phyloP scores from a whole-genome alignment of 345 rosid genomes.

The Sisymbrium irio region DNA sequence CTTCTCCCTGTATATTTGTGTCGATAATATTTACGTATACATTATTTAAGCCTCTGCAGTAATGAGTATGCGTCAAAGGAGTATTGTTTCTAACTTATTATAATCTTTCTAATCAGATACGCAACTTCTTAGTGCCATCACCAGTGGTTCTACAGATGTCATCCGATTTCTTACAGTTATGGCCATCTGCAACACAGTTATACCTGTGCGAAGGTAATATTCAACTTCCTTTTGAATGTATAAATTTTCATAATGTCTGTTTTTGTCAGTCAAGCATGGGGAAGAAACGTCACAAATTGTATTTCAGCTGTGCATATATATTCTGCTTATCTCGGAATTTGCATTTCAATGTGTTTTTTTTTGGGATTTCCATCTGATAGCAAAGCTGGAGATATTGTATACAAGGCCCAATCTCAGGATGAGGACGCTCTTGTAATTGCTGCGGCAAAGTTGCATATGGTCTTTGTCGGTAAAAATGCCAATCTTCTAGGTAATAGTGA shows the following conservation, averaged over 20 bases:
- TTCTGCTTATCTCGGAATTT: background rate
- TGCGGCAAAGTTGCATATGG: conserved; percentile 87
- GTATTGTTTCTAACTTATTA: conserved; percentile 15
- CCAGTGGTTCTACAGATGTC: conserved; percentile 78
- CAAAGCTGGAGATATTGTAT: conserved; percentile 72
- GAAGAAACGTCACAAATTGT: background rate
- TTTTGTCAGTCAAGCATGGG: background rate
- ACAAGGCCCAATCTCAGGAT: conserved; percentile 98
- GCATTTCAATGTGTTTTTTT: background rate
- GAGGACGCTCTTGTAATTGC: conserved; percentile 98
- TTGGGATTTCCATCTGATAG: conserved; percentile 39
- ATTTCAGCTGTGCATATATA: background rate
- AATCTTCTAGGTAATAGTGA: conserved; percentile 64
- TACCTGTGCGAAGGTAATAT: conserved; percentile 75
- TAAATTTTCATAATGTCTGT: background rate
- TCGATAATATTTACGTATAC: background rate
- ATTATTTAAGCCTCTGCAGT: conserved; percentile 14
- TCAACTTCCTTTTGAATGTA: background rate
- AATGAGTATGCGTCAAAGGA: conserved; percentile 2
- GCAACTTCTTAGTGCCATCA: conserved; percentile 64
- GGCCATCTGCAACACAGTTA: conserved; percentile 94
- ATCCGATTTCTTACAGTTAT: conserved; percentile 80
- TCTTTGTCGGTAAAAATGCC: conserved; percentile 61
- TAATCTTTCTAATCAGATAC: conserved; percentile 46
- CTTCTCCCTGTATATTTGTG: conserved; percentile 7